Evolutionary conservation across 352 stramenopile species (phyloP), one percentile per base, ranked within the genome.

Genomic region (Aphanomyces cochlioides): DNA sequence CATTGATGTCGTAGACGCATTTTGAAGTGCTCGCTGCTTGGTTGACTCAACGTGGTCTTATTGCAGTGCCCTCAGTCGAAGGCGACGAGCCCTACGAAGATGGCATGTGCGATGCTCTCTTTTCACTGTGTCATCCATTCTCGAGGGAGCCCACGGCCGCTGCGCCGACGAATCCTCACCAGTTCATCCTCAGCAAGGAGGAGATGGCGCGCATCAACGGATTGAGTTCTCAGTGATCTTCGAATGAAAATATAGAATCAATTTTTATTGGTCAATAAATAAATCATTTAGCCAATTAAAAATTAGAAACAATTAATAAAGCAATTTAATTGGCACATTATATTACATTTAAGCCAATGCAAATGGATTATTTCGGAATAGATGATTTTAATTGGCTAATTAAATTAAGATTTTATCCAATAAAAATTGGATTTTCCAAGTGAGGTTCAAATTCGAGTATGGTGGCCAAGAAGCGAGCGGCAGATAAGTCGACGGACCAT

Each of bases 51-150:
- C 59, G 59, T 43, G 59, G 59, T 15, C n/a, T 67, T 10, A 50
- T 67, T 15, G 19, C 7, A 21, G 43, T 56, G 2, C 59, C 59
- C 6, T 45, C 43, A 10, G 59, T 67, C 41, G 59, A 67, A 41
- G 59, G 43, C 43, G 59, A 67, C 59, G 59, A 67, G 12, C 41
- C 59, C 17, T 67, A 67, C 59, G 28, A 48, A 10, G 43, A 54
- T 4, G 21, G 37, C 10, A 10, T 39, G 10, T 53, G 39, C 59
- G 17, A n/a, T 4, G 10, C 19, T 10, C 41, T 67, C 41, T 67
- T 67, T 15, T 40, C 39, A 10, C 59, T 67, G 10, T 45, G 39
- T 7, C 59, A 67, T 37, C 59, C 59, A 2, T 67, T 67, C 39
- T 41, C 56, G 38, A n/a, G 48, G 7, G 59, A 67, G 7, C 17